These are phyloP conservation scores for Pinus albicaulis DNA, from an alignment of 75 land plant species.

Conservation along the genomic window DNA sequence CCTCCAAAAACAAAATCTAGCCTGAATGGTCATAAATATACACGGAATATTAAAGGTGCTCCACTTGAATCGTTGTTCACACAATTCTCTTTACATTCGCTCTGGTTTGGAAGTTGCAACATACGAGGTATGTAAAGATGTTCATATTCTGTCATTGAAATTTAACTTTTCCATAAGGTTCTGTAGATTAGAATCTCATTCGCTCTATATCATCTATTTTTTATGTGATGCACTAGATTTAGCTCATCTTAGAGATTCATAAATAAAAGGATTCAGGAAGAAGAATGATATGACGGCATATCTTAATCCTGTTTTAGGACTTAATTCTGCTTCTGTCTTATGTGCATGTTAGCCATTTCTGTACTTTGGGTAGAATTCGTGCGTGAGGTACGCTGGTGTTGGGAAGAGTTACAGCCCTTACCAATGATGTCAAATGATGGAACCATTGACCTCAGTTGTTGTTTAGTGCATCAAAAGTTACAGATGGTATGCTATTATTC, in stretches of 20 bases:
- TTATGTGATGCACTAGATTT: neutral
- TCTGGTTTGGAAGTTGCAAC: slow-evolving; percentile 94
- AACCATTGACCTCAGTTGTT: slow-evolving; percentile 69
- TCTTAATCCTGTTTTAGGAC: neutral
- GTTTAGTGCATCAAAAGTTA: slow-evolving; percentile 89
- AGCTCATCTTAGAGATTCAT: neutral
- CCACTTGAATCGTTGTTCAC: slow-evolving; percentile 89
- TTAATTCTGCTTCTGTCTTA: neutral
- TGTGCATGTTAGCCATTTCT: slow-evolving; percentile 66
- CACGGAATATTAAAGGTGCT: slow-evolving; percentile 83
- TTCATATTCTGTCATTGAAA: neutral
- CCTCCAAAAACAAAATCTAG: slow-evolving; percentile 19
- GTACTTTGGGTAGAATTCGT: slow-evolving; percentile 95
- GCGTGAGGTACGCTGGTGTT: slow-evolving; percentile 95
- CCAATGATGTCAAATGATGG: slow-evolving; percentile 60
- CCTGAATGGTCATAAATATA: slow-evolving; percentile 38
- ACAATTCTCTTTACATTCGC: slow-evolving; percentile 87
- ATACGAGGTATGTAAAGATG: slow-evolving; percentile 64
- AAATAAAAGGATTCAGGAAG: neutral
- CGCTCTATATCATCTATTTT: neutral
- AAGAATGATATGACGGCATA: neutral
- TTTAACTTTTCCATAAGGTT: neutral
- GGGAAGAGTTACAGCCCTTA: slow-evolving; percentile 91
- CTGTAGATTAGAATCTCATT: neutral
- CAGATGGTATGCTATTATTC: slow-evolving; percentile 66